Evolutionary conservation across 305 asterid species (phyloP), one percentile per base, ranked within the genome.

Genomic region (Stenogyne calaminthoides): DNA sequence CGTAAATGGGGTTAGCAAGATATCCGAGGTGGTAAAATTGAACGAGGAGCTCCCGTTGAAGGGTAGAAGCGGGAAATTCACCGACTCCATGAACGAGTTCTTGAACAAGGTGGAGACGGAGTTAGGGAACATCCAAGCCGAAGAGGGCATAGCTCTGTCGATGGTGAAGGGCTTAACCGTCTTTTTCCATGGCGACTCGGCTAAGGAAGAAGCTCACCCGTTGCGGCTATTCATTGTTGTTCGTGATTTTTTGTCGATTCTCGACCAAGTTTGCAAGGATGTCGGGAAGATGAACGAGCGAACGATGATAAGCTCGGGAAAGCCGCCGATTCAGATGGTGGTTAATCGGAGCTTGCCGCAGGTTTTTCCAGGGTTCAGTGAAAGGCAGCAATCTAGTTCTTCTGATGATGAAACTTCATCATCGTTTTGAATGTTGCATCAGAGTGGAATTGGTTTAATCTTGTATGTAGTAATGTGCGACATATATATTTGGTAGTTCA

Each of bases 261-360:
- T 93, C 9, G 98, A 93, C 62, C 92, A 78, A 42, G 97, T 89
- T 4, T 91, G 97, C 80, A 93, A 86, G 85, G 97, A 93, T 11
- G 91, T 87, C 2, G 87, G 93, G 12, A 87, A 87, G 79, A 86
- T 89, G 77, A 91, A 81, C 34, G 91, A 89, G 72, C 78, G 96
- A 36, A 83, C 83, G 8, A 78, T 80, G 86, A 82, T 92, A 54
- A 92, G 79, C 84, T 88, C 89, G 0, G 85, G 84, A 29, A 63
- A 80, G 10, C 83, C 75, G 9, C 80, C 72, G 25, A 60, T 67
- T 22, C 84, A 71, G 9, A 63, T 73, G 20, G 73, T 78, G 0
- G 67, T 67, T 15, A 68, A 80, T 72, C 82, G 82, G 11, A 77
- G 73, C 64, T 58, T 73, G 61, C 83, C 82, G 1, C 87, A 58